These are phyloP conservation scores for Haplosporangium sp. DNA, from an alignment of 371 early-diverging fungal genomes.

Conservation along the genomic window DNA sequence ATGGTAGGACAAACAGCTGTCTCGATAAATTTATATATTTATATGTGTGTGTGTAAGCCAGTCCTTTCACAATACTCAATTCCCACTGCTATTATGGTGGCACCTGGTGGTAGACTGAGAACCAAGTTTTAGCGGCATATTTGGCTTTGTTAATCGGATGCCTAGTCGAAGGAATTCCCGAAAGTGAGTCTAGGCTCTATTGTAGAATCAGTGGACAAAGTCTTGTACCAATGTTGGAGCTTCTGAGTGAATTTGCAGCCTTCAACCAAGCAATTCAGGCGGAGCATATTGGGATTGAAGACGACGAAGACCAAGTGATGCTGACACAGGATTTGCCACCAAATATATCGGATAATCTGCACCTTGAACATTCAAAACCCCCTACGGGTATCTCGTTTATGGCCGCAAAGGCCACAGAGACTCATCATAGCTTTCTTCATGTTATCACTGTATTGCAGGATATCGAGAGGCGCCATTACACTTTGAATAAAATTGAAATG, in stretches of 20 bases:
- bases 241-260: constrained; percentile 23
- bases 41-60: no score
- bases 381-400: constrained; percentile 8
- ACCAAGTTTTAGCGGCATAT: constrained; percentile 44
- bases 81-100: not conserved
- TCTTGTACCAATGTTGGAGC: constrained; percentile 38
- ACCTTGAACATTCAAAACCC: not conserved
- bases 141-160: constrained; percentile 48
- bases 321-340: not conserved
- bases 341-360: not conserved
- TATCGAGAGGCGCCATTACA: constrained; percentile 19
- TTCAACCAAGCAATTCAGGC: constrained; percentile 8
- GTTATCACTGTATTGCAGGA: constrained; percentile 25
- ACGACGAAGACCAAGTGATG: constrained; percentile 1
- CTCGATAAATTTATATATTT: no score
- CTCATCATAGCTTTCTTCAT: constrained; percentile 20
- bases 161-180: constrained; percentile 24
- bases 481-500: not conserved
- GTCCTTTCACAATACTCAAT: not conserved
- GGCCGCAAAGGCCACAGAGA: constrained; percentile 8
- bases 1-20: constrained; percentile 17
- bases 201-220: constrained; percentile 14
- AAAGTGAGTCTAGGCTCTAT: constrained; percentile 27
- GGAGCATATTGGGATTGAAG: not conserved
- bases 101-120: constrained; percentile 25